A percentile compares a stretch with the other conserved stretches of the same genome.
Evolutionary conservation across 495 filamentous ascomycete species (phyloP).

Genomic region (Stereocaulon alpinum): DNA sequence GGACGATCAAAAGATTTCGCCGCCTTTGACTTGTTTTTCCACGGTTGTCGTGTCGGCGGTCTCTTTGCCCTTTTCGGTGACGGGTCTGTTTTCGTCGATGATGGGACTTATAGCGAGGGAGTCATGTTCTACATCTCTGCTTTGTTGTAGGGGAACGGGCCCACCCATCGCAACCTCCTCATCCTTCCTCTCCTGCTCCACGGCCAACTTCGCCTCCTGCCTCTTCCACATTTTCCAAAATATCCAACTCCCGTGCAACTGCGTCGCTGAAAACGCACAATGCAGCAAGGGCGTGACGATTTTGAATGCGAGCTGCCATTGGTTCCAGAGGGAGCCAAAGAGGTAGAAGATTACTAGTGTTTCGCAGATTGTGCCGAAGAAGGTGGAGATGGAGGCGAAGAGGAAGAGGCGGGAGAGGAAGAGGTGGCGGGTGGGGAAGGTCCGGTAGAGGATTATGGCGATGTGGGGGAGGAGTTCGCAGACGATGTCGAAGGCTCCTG

Average conservation of each 20-base stretch:
- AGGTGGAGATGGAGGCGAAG: constrained; percentile 31
- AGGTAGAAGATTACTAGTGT: constrained; percentile 40
- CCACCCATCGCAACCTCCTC: not conserved
- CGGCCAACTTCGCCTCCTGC: constrained; percentile 25
- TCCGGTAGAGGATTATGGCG: constrained; percentile 39
- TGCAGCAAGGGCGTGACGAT: constrained; percentile 40
- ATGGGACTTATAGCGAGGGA: no score
- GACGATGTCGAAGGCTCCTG: constrained; percentile 41
- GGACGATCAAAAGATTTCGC: not conserved
- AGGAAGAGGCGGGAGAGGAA: constrained; percentile 37
- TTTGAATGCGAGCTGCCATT: constrained; percentile 40
- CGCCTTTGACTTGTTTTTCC: not conserved
- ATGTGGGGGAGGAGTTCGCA: constrained; percentile 42
- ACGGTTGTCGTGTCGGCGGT: not conserved
- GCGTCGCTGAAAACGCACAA: constrained; percentile 33
- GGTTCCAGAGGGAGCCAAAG: constrained; percentile 37
- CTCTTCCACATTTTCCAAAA: constrained; percentile 35
- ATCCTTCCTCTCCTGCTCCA: not conserved
- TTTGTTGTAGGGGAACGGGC: no score
- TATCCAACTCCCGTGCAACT: constrained; percentile 36
- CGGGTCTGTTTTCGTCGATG: no score
- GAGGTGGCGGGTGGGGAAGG: constrained; percentile 30
- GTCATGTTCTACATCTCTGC: no score
- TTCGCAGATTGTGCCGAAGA: constrained; percentile 34
- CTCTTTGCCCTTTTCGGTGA: not conserved